Base-by-base conservation (phyloP, 2,329 filamentous ascomycete genomes). In the Cryoendolithus antarcticus region DNA sequence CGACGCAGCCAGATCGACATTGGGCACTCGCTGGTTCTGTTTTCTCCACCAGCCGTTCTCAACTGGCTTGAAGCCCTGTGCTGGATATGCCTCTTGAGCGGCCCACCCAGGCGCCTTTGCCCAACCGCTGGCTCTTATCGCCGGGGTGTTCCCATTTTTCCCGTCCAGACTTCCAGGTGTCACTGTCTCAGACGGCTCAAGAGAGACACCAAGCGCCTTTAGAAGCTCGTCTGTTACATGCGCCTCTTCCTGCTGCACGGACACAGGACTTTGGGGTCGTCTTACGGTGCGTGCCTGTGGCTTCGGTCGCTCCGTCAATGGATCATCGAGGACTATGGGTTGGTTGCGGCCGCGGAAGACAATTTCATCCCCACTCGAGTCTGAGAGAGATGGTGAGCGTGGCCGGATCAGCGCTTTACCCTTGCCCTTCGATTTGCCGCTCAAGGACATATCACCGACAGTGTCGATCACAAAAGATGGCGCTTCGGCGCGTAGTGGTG, bases 311-410 rank as follows among this genome's bases (percentile, higher is more conserved):
- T 33, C 10, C 24, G 30, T 12, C 6, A 40, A 15, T 3, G 55
- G 52, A 35, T 57, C 52, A 31, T 57, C 47, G 24, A 52, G 40
- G 7, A 54, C 40, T 11, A 39, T 48, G 7, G 53, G 43, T 30
- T 40, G 48, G 35, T 44, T 51, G 21, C 77, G 67, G 30, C 77
- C 77, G 41, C 66, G 71, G 54, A 83, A 85, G 0, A 84, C 52
- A 34, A 86, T 76, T 4, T 85, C 65, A 47, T 94, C 84, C 35
- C 83, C 82, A 51, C 79, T 82, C 0, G 80, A 83, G 46, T 75
- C 69, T 0, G 70, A 71, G 5, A 54, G 52, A 2, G 62, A 61
- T n/a, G 62, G 62, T 4, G 63, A 66, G 2, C 62, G 51, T 30
- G 55, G 59, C 21, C 63, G 62, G 8, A 35, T 13, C 10, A 35